These are phyloP conservation scores for Podospora didyma DNA, from an alignment of 495 filamentous ascomycete species.

Conservation along the genomic window DNA sequence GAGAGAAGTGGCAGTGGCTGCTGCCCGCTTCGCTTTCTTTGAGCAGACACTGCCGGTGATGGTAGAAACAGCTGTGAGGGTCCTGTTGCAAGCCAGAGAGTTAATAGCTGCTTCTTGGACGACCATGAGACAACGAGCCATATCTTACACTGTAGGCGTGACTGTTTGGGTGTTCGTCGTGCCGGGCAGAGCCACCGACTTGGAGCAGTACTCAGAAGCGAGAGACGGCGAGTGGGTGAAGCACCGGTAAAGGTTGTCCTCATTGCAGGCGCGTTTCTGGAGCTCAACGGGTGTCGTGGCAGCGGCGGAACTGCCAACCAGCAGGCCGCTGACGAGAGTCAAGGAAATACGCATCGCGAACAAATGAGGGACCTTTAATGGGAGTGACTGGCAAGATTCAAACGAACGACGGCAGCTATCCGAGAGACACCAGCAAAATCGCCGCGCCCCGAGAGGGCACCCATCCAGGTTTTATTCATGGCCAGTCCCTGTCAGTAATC, in stretches of 20 bases:
- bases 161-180: background rate
- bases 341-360: background rate
- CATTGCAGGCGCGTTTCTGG: background rate
- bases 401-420: too few species aligned
- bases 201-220: background rate
- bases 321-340: background rate
- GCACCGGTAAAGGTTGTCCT: constrained; percentile 1
- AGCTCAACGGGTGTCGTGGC: background rate
- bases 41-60: background rate
- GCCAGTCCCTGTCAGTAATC: too few species aligned
- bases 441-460: too few species aligned
- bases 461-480: too few species aligned
- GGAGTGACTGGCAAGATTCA: too few species aligned
- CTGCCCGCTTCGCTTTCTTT: background rate
- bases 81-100: background rate
- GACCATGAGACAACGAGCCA: background rate
- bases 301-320: background rate
- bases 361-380: background rate
- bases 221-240: background rate
- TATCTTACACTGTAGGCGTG: background rate
- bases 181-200: background rate
- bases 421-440: too few species aligned
- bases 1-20: background rate
- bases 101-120: background rate
- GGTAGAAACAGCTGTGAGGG: background rate